phyloP scores from a whole-genome alignment of 371 early-diverging fungal genomes.

The Umbelopsis sp. region DNA sequence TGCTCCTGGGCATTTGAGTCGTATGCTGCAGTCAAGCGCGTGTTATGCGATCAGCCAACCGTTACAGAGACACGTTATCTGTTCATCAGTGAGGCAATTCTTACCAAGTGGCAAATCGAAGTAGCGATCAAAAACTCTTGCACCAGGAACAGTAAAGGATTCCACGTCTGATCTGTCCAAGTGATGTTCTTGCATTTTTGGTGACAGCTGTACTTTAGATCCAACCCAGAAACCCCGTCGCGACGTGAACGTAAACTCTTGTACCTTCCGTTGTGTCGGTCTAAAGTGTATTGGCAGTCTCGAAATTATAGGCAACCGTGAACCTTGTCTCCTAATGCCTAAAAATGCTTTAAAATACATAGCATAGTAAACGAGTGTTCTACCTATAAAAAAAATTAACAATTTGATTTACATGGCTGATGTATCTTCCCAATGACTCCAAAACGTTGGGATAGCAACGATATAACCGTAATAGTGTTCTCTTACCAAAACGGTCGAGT shows the following conservation, averaged over 20 bases:
- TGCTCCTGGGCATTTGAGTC: constrained; percentile 36
- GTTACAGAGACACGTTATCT: not conserved
- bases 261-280: too few relatives aligned
- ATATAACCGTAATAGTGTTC: too few relatives aligned
- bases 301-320: too few relatives aligned
- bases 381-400: too few relatives aligned
- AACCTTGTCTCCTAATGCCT: too few relatives aligned
- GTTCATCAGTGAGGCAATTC: not conserved
- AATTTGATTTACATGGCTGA: too few relatives aligned
- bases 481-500: too few relatives aligned
- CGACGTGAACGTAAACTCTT: not conserved
- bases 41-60: not conserved
- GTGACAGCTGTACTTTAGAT: not conserved
- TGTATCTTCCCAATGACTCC: too few relatives aligned
- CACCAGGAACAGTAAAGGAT: constrained; percentile 59
- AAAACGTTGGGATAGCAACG: too few relatives aligned
- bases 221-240: not conserved
- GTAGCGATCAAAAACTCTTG: constrained; percentile 61
- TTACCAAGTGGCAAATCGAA: constrained; percentile 62
- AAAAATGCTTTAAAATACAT: too few relatives aligned
- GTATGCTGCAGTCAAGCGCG: constrained; percentile 28
- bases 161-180: constrained; percentile 50
- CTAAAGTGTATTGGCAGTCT: too few relatives aligned
- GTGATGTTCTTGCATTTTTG: constrained; percentile 20
- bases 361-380: too few relatives aligned